A percentile compares a stretch with the other conserved stretches of the same genome.
phyloP scores from a whole-genome alignment of 1,284 basidiomycete genomes.

The Cryptococcus neoformans region DNA sequence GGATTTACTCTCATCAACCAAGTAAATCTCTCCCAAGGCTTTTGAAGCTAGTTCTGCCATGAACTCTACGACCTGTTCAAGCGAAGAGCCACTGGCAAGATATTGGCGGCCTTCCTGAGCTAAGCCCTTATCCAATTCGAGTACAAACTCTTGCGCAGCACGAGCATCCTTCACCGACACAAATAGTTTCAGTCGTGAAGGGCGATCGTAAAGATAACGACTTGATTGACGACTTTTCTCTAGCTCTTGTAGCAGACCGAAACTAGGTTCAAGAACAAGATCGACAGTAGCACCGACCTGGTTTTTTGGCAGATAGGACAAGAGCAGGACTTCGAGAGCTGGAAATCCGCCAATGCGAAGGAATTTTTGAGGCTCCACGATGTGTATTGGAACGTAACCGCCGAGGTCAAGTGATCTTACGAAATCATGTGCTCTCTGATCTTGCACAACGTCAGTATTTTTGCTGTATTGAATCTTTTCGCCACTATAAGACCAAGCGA shows the following conservation, averaged over 20 bases:
- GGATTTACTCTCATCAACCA: constrained; percentile 11
- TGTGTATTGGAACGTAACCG: constrained; percentile 10
- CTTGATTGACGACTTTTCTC: constrained; percentile 2
- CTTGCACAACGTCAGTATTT: not conserved
- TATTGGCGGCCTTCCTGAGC: not conserved
- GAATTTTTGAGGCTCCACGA: not conserved
- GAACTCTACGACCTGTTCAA: not conserved
- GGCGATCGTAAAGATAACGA: not conserved
- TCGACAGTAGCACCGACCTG: constrained; percentile 9
- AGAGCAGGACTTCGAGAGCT: constrained; percentile 7
- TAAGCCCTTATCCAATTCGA: constrained; percentile 1
- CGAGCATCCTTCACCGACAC: constrained; percentile 5
- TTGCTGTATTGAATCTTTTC: constrained; percentile 1
- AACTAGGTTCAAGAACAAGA: constrained; percentile 3
- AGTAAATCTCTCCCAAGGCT: constrained; percentile 2
- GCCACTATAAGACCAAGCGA: constrained; percentile 7
- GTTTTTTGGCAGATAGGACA: constrained; percentile 8
- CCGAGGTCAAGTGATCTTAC: constrained; percentile 13
- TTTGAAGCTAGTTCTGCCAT: not conserved
- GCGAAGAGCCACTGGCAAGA: not conserved
- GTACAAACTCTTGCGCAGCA: not conserved
- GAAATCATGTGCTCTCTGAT: constrained; percentile 5
- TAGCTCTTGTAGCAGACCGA: constrained; percentile 3
- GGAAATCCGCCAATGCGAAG: constrained; percentile 7
- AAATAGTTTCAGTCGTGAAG: constrained; percentile 5